Conservation (phyloP, 2,329 filamentous ascomycete genomes). For the Xylariomycetidae sp. region DNA sequence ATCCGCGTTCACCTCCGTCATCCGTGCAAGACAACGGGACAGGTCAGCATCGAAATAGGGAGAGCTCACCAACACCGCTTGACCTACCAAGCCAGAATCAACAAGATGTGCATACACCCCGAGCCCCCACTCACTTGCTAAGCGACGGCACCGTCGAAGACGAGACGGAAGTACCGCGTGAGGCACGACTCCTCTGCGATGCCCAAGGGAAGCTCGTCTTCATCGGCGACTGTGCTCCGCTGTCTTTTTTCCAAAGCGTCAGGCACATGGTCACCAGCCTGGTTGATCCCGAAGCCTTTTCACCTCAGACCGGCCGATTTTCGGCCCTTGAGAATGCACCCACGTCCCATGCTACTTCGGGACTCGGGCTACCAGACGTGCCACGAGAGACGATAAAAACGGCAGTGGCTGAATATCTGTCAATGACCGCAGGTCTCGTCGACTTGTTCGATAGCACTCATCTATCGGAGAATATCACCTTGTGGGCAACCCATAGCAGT, state of each 20-base stretch:
- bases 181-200: slow-evolving; percentile 47
- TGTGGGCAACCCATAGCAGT: slow-evolving; percentile 35
- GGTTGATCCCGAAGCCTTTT: slow-evolving; percentile 46
- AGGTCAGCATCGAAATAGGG: background rate
- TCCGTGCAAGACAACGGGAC: slow-evolving; percentile 4
- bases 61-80: background rate
- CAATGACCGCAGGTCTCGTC: slow-evolving; percentile 38
- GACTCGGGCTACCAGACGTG: slow-evolving; percentile 1
- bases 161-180: slow-evolving; percentile 50
- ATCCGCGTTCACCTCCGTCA: slow-evolving; percentile 11
- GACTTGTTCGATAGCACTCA: slow-evolving; percentile 42
- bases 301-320: slow-evolving; percentile 45
- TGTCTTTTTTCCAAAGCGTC: slow-evolving; percentile 53
- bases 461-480: slow-evolving; percentile 34
- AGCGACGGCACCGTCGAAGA: slow-evolving; percentile 36
- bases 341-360: slow-evolving; percentile 19
- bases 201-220: slow-evolving; percentile 50
- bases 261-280: slow-evolving; percentile 45
- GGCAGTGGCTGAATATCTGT: slow-evolving; percentile 8
- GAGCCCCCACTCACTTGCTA: slow-evolving; percentile 7
- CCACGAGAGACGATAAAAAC: slow-evolving; percentile 22
- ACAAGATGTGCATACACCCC: background rate
- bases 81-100: background rate
- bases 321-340: slow-evolving; percentile 44
- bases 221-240: slow-evolving; percentile 51